phyloP scores from a whole-genome alignment of 441 rosid species.

The Adansonia madagascariensis region DNA sequence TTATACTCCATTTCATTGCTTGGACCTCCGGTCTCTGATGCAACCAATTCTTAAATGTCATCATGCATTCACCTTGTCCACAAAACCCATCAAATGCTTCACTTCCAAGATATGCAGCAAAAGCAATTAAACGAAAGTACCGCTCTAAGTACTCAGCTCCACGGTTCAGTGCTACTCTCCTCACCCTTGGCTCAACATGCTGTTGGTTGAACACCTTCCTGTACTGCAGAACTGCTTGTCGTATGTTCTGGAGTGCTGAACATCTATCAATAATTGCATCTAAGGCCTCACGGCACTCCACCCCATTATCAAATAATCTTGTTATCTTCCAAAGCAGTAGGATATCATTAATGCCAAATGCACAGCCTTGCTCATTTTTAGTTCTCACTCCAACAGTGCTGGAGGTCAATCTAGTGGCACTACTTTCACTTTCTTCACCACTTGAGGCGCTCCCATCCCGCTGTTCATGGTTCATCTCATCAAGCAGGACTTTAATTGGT shows the following conservation, averaged over 20 bases:
- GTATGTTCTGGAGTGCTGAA: constrained; percentile 95
- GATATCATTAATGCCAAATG: constrained; percentile 94
- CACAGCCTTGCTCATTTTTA: constrained; percentile 58
- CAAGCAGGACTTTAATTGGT: constrained; percentile 74
- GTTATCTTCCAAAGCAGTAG: constrained; percentile 90
- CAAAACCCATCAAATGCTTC: constrained; percentile 92
- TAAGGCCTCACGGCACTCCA: constrained; percentile 90
- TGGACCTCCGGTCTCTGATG: constrained; percentile 96
- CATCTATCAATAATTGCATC: constrained; percentile 97
- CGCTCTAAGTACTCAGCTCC: constrained; percentile 98
- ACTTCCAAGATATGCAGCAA: constrained; percentile 99
- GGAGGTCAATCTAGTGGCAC: constrained; percentile 44
- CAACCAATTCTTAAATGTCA: constrained; percentile 92
- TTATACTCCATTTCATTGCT: constrained; percentile 99
- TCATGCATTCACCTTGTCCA: constrained; percentile 73
- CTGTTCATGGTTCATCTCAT: constrained; percentile 64
- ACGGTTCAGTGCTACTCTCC: constrained; percentile 90
- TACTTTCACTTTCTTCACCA: constrained; percentile 85
- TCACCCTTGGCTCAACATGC: constrained; percentile 87
- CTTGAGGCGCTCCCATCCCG: constrained; percentile 87
- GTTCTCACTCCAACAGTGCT: constrained; percentile 40
- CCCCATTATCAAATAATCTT: constrained; percentile 89
- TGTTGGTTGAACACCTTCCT: constrained; percentile 92
- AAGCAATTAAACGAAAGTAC: constrained; percentile 92
- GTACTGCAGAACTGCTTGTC: constrained; percentile 88